These are phyloP conservation scores for Zalaria sp. DNA, from an alignment of 2,329 filamentous ascomycete genomes.

Conservation along the genomic window DNA sequence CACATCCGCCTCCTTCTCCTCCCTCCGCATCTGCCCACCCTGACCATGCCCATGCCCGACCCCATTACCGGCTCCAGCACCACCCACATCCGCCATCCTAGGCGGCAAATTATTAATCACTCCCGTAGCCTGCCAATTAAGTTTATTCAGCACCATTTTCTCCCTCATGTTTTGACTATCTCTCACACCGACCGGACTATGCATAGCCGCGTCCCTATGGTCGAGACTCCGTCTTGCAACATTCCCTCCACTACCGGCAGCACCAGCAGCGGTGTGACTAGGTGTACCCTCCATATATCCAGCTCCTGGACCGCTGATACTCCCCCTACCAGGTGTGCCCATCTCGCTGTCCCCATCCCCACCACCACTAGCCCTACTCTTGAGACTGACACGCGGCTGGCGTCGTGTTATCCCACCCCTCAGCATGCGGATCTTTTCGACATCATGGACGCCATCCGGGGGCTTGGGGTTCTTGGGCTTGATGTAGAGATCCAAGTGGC, in stretches of 20 bases:
- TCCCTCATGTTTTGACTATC: not conserved
- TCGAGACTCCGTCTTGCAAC: not conserved
- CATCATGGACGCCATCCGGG: conserved; percentile 75
- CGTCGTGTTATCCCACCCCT: conserved; percentile 76
- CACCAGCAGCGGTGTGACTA: conserved; percentile 3
- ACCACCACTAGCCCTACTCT: conserved; percentile 4
- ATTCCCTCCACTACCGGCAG: conserved; percentile 2
- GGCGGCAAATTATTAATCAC: conserved; percentile 59
- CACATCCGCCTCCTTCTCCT: not conserved
- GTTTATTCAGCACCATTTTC: not conserved
- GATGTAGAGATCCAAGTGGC: conserved; percentile 88
- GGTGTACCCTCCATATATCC: conserved; percentile 3
- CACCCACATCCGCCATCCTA: not conserved
- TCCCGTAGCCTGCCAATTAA: conserved; percentile 57
- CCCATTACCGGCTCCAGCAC: not conserved
- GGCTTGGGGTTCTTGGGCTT: conserved; percentile 84
- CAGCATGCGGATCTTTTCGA: conserved; percentile 74
- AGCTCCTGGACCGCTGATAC: conserved; percentile 2
- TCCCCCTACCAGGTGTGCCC: not conserved
- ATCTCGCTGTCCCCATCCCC: conserved; percentile 3
- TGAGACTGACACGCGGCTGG: conserved; percentile 47
- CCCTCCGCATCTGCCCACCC: not conserved
- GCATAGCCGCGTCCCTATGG: conserved; percentile 16
- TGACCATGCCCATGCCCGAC: not conserved
- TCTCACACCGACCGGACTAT: not conserved